Evolutionary conservation across 1,139 yeast species (phyloP).

Genomic region (Suhomyces taliae): DNA sequence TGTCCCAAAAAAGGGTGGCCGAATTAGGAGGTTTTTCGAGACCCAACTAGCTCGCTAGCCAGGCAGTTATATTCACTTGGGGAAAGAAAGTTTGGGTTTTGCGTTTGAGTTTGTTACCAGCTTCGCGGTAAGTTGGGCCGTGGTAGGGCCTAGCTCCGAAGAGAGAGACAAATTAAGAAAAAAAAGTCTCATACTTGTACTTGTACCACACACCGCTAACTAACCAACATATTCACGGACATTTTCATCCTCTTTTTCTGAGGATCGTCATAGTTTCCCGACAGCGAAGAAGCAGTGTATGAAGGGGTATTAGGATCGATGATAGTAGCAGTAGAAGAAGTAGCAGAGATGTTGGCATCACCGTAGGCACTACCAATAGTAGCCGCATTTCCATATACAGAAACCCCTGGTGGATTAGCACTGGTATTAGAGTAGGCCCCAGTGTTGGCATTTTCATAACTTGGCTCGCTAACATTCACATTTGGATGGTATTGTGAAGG

Average conservation of each 20-base stretch:
- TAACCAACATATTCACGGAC: conserved; percentile 49
- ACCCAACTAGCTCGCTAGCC: no score
- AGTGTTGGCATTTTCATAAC: neutral
- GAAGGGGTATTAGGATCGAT: neutral
- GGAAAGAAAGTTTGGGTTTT: no score
- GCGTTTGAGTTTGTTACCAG: no score
- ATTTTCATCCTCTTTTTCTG: conserved; percentile 41
- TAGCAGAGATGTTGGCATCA: neutral
- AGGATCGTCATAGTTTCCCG: conserved; percentile 24
- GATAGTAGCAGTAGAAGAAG: neutral
- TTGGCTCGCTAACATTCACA: neutral
- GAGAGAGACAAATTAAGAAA: no score
- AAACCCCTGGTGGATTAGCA: no score
- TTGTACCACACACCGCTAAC: conserved; percentile 16
- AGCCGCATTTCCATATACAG: neutral
- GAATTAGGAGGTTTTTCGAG: no score
- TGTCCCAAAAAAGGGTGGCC: no score
- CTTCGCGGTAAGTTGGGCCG: no score
- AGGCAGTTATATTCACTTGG: no score
- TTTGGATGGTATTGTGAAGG: no score
- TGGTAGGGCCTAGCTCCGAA: no score
- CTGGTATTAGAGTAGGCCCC: neutral
- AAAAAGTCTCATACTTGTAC: no score
- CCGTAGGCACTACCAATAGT: neutral
- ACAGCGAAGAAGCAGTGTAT: neutral